Evolutionary conservation across 176 grass and related monocot genomes (phyloP), one percentile per base, ranked within the genome.

Genomic region (Saccharum spontaneum): DNA sequence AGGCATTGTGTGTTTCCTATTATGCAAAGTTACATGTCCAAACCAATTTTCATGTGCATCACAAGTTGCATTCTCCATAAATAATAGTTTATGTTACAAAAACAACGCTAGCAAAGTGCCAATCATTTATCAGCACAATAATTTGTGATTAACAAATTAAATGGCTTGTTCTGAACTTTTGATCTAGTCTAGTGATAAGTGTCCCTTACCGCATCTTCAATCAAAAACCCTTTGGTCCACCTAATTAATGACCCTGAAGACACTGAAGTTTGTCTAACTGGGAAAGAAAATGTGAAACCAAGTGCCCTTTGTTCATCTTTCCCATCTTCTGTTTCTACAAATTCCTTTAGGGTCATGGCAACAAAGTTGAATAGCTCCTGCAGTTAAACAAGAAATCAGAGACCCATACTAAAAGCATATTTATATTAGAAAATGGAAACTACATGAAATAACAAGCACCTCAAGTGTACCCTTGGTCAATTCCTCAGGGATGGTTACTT

Each of bases 251-350:
- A 76, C 48, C 97, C 97, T 34, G 91, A 96, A 90, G 90, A 92
- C 66, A 99, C 84, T 79, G 97, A 99, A 68, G 30, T 90, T 84
- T 99, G 97, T 88, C 70, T 90, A 69, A 99, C 82, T 75, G 97
- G 97, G 82, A 99, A 99, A 88, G 97, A 96, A 92, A 99, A 99
- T 45, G 97, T 96, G 88, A 99, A 96, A 70, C 93, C 97, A 83
- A 99, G 86, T 7, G 69, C 88, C 46, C 65, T 92, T 83, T 62
- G 82, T 41, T 85, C 80, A 62, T 91, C 88, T 79, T 81, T 75
- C 17, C 71, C 78, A 70, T 90, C 87, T 43, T 95, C 93, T 82
- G 9, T 90, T 90, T 94, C 89, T 68, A 98, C 78, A 69, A 95
- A 95, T 65, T 79, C 85, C 83, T 92, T 98, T 48, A 95, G 45